phyloP scores from a whole-genome alignment of 1,284 basidiomycete species.

The Cryptococcus maquisensis region DNA sequence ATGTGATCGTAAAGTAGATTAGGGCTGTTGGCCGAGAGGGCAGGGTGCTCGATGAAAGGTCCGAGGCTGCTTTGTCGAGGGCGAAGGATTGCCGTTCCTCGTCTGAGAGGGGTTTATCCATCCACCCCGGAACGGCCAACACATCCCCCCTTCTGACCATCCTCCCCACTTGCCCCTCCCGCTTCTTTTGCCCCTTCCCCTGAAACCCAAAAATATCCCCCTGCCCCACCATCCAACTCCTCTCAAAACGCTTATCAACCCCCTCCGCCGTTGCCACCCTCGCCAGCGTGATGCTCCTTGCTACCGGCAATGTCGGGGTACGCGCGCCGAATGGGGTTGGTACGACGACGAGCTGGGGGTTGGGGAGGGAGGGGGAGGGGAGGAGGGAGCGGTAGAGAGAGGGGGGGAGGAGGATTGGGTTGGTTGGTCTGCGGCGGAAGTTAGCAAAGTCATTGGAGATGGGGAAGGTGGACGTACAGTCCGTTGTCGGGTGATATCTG shows the following conservation, averaged over 20 bases:
- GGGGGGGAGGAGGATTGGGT: slow-evolving; percentile 57
- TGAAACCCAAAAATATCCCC: slow-evolving; percentile 58
- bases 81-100: slow-evolving; percentile 32
- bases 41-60: neutral
- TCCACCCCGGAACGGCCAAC: slow-evolving; percentile 66
- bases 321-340: slow-evolving; percentile 48
- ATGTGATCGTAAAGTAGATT: slow-evolving; percentile 75
- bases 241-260: slow-evolving; percentile 68
- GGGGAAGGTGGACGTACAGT: slow-evolving; percentile 23
- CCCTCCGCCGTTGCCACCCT: slow-evolving; percentile 77
- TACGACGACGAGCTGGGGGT: slow-evolving; percentile 27
- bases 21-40: slow-evolving; percentile 43
- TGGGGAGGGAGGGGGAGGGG: slow-evolving; percentile 15
- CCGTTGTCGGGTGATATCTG: slow-evolving; percentile 19
- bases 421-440: slow-evolving; percentile 42
- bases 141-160: slow-evolving; percentile 77
- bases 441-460: neutral
- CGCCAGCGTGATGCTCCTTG: slow-evolving; percentile 70
- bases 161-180: slow-evolving; percentile 38
- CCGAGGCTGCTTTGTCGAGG: slow-evolving; percentile 1
- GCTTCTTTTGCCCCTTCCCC: slow-evolving; percentile 1
- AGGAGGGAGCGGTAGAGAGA: slow-evolving; percentile 29
- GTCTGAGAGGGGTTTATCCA: slow-evolving; percentile 50
- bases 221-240: slow-evolving; percentile 64
- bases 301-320: slow-evolving; percentile 64